Evolutionary conservation across 2,329 filamentous ascomycete genomes (phyloP).

Genomic region (Fusarium sacchari): DNA sequence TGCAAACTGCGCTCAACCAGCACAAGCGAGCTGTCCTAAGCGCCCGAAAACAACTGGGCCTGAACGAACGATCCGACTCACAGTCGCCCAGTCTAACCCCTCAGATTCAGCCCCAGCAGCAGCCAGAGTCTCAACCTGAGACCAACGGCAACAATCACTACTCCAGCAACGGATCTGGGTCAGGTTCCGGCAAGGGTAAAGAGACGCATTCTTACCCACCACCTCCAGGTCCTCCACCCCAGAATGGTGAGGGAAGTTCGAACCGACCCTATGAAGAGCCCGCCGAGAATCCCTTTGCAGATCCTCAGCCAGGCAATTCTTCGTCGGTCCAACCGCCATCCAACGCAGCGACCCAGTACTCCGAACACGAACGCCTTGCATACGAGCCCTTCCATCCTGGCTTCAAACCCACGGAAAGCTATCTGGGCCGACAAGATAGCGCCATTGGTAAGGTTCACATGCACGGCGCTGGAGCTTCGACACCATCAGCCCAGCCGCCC

Average conservation of each 20-base stretch:
- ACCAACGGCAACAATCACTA: slow-evolving; percentile 47
- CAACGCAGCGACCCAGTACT: slow-evolving; percentile 27
- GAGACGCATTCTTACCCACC: slow-evolving; percentile 44
- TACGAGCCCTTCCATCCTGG: slow-evolving; percentile 55
- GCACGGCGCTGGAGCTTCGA: slow-evolving; percentile 50
- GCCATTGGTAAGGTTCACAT: slow-evolving; percentile 54
- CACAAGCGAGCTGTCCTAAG: slow-evolving; percentile 83
- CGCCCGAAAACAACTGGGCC: slow-evolving; percentile 65
- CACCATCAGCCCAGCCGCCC: slow-evolving; percentile 22
- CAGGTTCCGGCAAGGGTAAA: slow-evolving; percentile 48
- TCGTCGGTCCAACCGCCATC: slow-evolving; percentile 23
- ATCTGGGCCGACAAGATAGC: slow-evolving; percentile 52
- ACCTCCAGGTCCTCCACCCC: slow-evolving; percentile 39
- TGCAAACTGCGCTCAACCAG: slow-evolving; percentile 82
- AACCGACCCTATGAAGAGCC: slow-evolving; percentile 30
- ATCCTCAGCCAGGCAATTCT: slow-evolving; percentile 46
- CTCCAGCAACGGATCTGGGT: slow-evolving; percentile 20
- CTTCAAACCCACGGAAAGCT: slow-evolving; percentile 42
- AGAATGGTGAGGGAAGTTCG: slow-evolving; percentile 42
- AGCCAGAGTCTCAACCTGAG: slow-evolving; percentile 12
- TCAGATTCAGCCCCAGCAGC: slow-evolving; percentile 27
- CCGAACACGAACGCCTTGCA: slow-evolving; percentile 41
- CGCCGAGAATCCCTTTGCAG: slow-evolving; percentile 45
- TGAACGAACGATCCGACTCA: slow-evolving; percentile 45
- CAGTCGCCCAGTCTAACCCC: slow-evolving; percentile 43